Percentiles rank a stretch among this genome's conserved stretches.
Conservation (phyloP, 495 filamentous ascomycete species). For the Rostrohypoxylon terebratum region DNA sequence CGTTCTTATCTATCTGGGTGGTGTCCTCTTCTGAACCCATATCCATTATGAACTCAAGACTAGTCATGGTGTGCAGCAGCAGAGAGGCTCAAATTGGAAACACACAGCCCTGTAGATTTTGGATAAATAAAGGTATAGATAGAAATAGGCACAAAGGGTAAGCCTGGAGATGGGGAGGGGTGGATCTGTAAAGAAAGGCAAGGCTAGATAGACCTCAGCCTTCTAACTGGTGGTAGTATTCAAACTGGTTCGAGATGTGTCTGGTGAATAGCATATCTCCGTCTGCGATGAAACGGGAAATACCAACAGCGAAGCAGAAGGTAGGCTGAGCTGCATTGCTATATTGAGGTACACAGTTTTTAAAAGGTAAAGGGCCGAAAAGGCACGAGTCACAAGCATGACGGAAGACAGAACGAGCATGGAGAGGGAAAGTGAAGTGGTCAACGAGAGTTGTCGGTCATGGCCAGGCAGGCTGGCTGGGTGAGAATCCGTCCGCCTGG, state of each 20-base stretch:
- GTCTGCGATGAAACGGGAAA: conserved; percentile 51
- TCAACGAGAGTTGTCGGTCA: conserved; percentile 35
- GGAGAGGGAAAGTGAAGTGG: conserved; percentile 33
- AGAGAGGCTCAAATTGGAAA: conserved; percentile 57
- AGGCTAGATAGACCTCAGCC: conserved; percentile 51
- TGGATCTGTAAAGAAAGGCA: conserved; percentile 48
- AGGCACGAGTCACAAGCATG: conserved; percentile 39
- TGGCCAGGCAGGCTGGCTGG: conserved; percentile 31
- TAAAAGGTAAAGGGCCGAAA: conserved; percentile 51
- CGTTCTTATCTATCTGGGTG: conserved; percentile 50
- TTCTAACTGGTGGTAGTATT: conserved; percentile 46
- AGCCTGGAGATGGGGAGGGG: conserved; percentile 47
- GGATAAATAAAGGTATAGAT: conserved; percentile 55
- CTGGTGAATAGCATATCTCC: conserved; percentile 45
- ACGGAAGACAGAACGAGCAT: conserved; percentile 36
- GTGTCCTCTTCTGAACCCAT: conserved; percentile 54
- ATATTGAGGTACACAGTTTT: conserved; percentile 55
- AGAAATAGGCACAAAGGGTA: conserved; percentile 48
- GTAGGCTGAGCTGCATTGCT: conserved; percentile 59
- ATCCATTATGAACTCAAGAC: conserved; percentile 63
- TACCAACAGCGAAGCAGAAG: conserved; percentile 48
- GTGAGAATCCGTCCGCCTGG: conserved; percentile 37
- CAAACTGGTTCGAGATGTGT: conserved; percentile 43
- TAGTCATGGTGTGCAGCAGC: conserved; percentile 56
- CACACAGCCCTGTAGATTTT: conserved; percentile 50